phyloP scores from a whole-genome alignment of 2,329 filamentous ascomycete species.

The Knufia fluminis region DNA sequence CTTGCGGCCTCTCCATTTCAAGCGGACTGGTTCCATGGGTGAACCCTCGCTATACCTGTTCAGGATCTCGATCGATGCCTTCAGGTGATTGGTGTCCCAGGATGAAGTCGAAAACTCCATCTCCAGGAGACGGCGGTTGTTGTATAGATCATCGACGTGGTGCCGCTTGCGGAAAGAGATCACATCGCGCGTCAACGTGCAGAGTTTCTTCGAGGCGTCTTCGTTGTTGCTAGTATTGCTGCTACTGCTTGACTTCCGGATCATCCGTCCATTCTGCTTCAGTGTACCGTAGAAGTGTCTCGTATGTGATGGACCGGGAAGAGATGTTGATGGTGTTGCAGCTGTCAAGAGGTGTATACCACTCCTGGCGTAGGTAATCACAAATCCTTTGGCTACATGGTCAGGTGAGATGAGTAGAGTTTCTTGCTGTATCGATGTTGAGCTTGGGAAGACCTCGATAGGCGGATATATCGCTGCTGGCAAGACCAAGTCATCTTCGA shows the following conservation, averaged over 20 bases:
- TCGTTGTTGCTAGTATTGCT: background rate
- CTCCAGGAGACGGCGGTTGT: background rate
- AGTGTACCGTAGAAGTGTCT: constrained; percentile 3
- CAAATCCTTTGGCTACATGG: background rate
- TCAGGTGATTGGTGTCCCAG: background rate
- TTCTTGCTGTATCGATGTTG: constrained; percentile 2
- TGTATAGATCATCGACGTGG: constrained; percentile 7
- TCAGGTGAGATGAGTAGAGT: constrained; percentile 6
- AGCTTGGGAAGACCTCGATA: constrained; percentile 7
- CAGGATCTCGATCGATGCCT: constrained; percentile 1
- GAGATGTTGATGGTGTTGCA: background rate
- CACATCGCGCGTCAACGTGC: constrained; percentile 2
- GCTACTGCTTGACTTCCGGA: background rate
- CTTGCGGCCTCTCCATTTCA: constrained; percentile 6
- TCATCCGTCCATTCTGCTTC: background rate
- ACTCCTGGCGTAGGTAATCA: constrained; percentile 4
- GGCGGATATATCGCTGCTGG: background rate
- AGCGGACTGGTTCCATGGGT: background rate
- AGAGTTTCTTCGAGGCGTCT: background rate
- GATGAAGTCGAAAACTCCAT: constrained; percentile 7
- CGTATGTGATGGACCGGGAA: constrained; percentile 2
- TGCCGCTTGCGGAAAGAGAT: constrained; percentile 5
- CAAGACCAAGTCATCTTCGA: background rate
- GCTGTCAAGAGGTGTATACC: constrained; percentile 4
- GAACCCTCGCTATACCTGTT: background rate